Base-by-base conservation (phyloP, 148 eudicot species). In the Euryodendron excelsum region DNA sequence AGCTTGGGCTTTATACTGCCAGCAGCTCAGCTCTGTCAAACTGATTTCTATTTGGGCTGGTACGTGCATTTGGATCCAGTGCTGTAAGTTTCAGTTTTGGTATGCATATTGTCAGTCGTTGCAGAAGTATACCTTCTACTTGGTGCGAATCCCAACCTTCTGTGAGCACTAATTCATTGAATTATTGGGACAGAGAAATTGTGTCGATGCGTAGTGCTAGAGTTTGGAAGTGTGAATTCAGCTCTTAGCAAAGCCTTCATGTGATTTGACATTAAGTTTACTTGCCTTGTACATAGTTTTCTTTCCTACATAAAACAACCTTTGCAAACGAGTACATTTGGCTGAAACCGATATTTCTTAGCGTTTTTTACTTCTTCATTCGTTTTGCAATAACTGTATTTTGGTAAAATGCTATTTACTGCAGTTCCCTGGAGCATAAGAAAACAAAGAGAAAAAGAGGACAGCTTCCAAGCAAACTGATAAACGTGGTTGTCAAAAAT, bases 391-490 rank as follows among this genome's bases (percentile, higher is more conserved):
- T 69, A 44, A 69, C n/a, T 44, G 34, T 44, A 25, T 41, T 14
- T 37, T 14, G 47, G 12, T 2, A 39, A 37, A n/a, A 66, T 45
- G 30, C 21, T 48, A 5, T 41, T 41, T 68, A 23, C 33, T 69
- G 31, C 73, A 69, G 73, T 69, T 69, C 73, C 55, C 53, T 45
- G 73, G 55, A 69, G 55, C 73, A 27, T 44, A 69, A 41, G 33
- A 25, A 69, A 23, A 69, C 3, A 23, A 45, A 44, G 34, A 69
- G 4, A 13, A 27, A 69, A 21, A 12, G 4, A n/a, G 21, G 70
- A 39, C 48, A 10, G 20, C 23, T 21, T 20, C 18, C 71, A 39
- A 67, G 71, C 41, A 41, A 45, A 25, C 33, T 18, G 53, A 5
- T 69, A 12, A 69, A 45, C 23, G 55, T 18, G 58, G 8, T 10